Evolutionary conservation across 2,329 filamentous ascomycete genomes (phyloP).

Genomic region (Neofusicoccum sp.): DNA sequence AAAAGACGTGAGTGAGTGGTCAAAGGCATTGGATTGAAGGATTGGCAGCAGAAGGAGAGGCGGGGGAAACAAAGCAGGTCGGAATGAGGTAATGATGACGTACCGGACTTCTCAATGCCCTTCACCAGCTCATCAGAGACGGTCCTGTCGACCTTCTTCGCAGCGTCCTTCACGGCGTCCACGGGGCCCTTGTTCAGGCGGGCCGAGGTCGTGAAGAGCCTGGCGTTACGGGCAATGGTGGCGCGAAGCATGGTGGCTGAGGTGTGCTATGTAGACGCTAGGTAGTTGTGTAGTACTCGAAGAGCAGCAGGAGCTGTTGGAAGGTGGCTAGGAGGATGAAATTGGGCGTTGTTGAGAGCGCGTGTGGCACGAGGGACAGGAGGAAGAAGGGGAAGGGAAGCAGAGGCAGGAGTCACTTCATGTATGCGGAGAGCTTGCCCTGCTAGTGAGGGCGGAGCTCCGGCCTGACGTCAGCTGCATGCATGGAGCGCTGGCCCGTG

Average conservation of each 20-base stretch:
- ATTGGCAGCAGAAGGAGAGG: neutral
- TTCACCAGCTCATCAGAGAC: slow-evolving; percentile 60
- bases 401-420: neutral
- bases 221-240: slow-evolving; percentile 46
- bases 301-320: neutral
- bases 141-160: slow-evolving; percentile 60
- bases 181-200: slow-evolving; percentile 54
- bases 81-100: slow-evolving; percentile 33
- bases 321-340: neutral
- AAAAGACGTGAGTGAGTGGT: neutral
- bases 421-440: neutral
- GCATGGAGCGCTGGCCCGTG: slow-evolving; percentile 1
- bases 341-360: neutral
- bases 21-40: neutral
- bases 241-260: slow-evolving; percentile 49
- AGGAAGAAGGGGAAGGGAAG: neutral
- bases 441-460: neutral
- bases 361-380: neutral
- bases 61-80: neutral
- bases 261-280: neutral
- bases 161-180: slow-evolving; percentile 59
- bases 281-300: neutral
- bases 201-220: slow-evolving; percentile 59
- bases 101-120: slow-evolving; percentile 66
- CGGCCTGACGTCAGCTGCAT: slow-evolving; percentile 3